These are phyloP conservation scores for Aspergillus quadricinctus DNA, from an alignment of 2,329 filamentous ascomycete species.

Conservation along the genomic window DNA sequence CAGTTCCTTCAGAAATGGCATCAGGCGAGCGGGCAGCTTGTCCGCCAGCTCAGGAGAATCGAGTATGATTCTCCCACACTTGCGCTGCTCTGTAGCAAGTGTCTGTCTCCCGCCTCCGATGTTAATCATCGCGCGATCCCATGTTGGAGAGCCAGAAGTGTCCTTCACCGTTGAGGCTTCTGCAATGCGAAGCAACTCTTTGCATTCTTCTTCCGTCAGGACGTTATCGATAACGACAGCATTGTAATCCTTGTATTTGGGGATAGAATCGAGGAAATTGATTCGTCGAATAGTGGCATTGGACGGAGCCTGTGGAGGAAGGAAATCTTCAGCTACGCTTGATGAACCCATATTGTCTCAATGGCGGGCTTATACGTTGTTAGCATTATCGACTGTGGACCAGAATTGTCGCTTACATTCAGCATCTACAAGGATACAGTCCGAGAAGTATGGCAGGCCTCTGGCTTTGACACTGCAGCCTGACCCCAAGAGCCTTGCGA, in stretches of 20 bases:
- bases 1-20: conserved; percentile 47
- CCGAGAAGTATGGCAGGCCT: too few relatives aligned
- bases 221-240: conserved; percentile 62
- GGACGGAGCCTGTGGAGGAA: conserved; percentile 31
- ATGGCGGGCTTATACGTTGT: not conserved
- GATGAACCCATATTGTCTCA: not conserved
- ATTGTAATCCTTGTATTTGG: conserved; percentile 51
- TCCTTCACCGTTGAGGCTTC: conserved; percentile 37
- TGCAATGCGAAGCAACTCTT: conserved; percentile 49
- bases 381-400: not conserved
- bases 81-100: conserved; percentile 55
- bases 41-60: conserved; percentile 60
- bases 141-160: conserved; percentile 36
- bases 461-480: too few relatives aligned
- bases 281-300: conserved; percentile 48
- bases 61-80: conserved; percentile 74
- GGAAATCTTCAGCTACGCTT: conserved; percentile 20
- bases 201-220: conserved; percentile 61
- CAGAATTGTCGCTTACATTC: not conserved
- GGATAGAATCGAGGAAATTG: conserved; percentile 51
- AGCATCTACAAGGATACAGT: not conserved
- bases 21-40: conserved; percentile 58
- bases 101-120: conserved; percentile 59
- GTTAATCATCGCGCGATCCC: conserved; percentile 67
- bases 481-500: too few relatives aligned